phyloP scores from a whole-genome alignment of 345 rosid genomes.

The Aquilaria yunnanensis region DNA sequence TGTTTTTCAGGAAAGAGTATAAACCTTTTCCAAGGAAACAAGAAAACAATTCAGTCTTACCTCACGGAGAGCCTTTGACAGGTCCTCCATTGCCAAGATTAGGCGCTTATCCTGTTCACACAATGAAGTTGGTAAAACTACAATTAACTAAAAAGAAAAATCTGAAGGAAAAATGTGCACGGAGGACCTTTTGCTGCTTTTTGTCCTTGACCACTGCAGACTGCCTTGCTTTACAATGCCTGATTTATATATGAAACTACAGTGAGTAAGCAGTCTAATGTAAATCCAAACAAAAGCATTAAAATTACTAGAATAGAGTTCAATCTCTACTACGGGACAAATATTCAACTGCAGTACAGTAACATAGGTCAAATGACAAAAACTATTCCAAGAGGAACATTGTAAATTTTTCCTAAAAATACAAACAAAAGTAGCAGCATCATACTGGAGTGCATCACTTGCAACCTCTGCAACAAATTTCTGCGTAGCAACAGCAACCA shows the following conservation, averaged over 20 bases:
- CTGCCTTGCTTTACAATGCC: conserved; percentile 96
- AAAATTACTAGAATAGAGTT: too few relatives aligned
- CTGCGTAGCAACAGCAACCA: conserved; percentile 95
- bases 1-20: too few relatives aligned
- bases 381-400: too few relatives aligned
- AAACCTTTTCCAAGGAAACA: too few relatives aligned
- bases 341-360: too few relatives aligned
- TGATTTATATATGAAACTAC: conserved; percentile 2
- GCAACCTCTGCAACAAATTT: conserved; percentile 96
- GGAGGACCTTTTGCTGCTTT: conserved; percentile 85
- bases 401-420: too few relatives aligned
- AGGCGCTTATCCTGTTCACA: conserved; percentile 76
- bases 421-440: conserved; percentile 3
- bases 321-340: too few relatives aligned
- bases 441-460: conserved; percentile 82
- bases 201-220: conserved; percentile 84
- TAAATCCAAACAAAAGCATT: too few relatives aligned
- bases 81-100: conserved; percentile 88
- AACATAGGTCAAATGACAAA: too few relatives aligned
- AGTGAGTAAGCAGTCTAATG: too few relatives aligned
- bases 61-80: conserved; percentile 82
- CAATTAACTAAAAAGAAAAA: conserved; percentile 1
- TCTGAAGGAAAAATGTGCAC: background rate
- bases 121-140: conserved; percentile 11
- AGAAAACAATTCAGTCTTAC: conserved; percentile 23